phyloP scores from a whole-genome alignment of 257 asterid species.

The Cordia subcordata region DNA sequence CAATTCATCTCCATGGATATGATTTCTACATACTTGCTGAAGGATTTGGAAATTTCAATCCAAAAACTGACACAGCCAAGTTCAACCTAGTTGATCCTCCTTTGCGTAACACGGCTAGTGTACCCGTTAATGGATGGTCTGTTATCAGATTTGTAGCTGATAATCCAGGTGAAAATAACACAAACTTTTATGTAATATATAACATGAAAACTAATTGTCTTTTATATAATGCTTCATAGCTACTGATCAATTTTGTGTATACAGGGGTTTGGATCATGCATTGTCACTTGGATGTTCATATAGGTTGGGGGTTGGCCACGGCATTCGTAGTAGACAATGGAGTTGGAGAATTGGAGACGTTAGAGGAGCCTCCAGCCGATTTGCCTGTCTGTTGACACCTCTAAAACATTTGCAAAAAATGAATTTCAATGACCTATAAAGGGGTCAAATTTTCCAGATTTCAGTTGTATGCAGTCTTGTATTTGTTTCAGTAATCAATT shows the following conservation, averaged over 20 bases:
- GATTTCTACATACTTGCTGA: no score
- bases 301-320: slow-evolving; percentile 30
- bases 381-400: slow-evolving; percentile 21
- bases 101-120: slow-evolving; percentile 24
- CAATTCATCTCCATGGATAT: no score
- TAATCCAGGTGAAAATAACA: slow-evolving; percentile 28
- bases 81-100: slow-evolving; percentile 37
- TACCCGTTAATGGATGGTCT: slow-evolving; percentile 35
- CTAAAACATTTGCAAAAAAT: no score
- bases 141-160: slow-evolving; percentile 33
- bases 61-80: slow-evolving; percentile 21
- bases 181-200: no score
- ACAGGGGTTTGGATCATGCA: slow-evolving; percentile 38
- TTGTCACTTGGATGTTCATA: no score
- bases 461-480: no score
- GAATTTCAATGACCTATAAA: no score
- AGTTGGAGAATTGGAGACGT: slow-evolving; percentile 22
- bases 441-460: no score
- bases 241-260: slow-evolving; percentile 2
- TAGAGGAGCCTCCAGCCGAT: slow-evolving; percentile 30
- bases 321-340: slow-evolving; percentile 29
- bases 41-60: slow-evolving; percentile 32
- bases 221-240: no score
- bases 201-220: no score
- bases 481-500: no score